phyloP scores from a whole-genome alignment of 805 yeast genomes.

The Candida odintsovae region DNA sequence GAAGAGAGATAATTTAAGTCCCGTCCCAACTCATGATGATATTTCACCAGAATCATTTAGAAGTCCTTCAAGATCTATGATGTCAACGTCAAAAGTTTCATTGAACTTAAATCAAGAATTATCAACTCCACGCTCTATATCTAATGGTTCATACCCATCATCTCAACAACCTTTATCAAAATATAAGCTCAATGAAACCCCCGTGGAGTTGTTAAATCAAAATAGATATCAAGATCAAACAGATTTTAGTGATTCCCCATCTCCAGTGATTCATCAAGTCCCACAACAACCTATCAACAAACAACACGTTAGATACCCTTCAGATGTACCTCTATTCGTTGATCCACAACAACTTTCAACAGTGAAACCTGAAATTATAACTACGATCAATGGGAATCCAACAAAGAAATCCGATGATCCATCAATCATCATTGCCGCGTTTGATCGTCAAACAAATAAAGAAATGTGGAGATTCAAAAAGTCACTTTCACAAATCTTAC shows the following conservation, averaged over 20 bases:
- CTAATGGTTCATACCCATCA: not conserved
- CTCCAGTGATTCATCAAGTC: not conserved
- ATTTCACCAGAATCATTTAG: not conserved
- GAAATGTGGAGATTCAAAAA: constrained; percentile 76
- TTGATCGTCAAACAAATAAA: constrained; percentile 53
- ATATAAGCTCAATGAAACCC: constrained; percentile 13
- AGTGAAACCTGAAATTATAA: constrained; percentile 40
- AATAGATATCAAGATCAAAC: constrained; percentile 10
- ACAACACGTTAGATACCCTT: constrained; percentile 9
- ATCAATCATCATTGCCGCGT: constrained; percentile 52
- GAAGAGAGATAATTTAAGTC: not conserved
- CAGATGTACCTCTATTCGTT: constrained; percentile 45
- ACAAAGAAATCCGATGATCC: constrained; percentile 50
- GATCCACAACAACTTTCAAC: constrained; percentile 55
- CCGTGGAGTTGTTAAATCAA: constrained; percentile 8
- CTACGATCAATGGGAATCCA: constrained; percentile 39
- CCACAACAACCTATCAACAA: not conserved
- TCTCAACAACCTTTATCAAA: constrained; percentile 7
- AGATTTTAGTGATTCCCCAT: constrained; percentile 4
- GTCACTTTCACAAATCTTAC: constrained; percentile 49
- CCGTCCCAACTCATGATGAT: not conserved
- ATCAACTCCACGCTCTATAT: not conserved
- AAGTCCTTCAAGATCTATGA: constrained; percentile 9
- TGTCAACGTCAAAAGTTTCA: not conserved
- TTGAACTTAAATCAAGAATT: constrained; percentile 1